Base-by-base conservation (phyloP, 73 alveolate species). In the Uronychia setigera region DNA sequence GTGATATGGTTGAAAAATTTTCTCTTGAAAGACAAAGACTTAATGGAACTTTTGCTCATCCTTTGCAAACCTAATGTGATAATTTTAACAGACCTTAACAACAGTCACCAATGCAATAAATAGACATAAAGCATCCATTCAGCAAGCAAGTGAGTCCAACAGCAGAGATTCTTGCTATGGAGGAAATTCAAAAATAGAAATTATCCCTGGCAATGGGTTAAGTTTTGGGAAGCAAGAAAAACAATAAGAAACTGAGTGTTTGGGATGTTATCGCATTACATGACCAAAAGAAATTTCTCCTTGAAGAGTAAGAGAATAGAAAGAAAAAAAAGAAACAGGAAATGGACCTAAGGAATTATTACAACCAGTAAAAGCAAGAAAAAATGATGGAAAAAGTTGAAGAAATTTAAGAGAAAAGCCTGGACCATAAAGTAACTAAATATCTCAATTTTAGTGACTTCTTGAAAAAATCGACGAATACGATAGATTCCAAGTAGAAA, bases 251-350 rank as follows among this genome's bases (percentile, higher is more conserved):
- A 5, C 32, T 67, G 34, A 67, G 79, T 26, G 79, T 67, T 67
- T 67, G 79, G 79, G 79, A 67, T 26, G 79, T 67, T 14, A 25
- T 67, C 14, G 30, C 79, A 13, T 30, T 67, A 14, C 79, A 67
- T 67, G 79, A 67, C 32, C 34, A 25, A 13, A 13, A 67, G 32
- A 67, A 67, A 26, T 67, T 67, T 26, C 5, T 13, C 9, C 14
- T 13, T 26, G 79, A 67, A 26, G 79, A 67, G 30, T 1, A 26
- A 67, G 32, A 67, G 79, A 5, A 67, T 26, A 1, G 26, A 13
- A 5, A 26, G 79, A 67, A 13, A 30, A 67, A 26, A 19, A 46
- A 46, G 67, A 5, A 46, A 19, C 67, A 46, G 67, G 67, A 46
- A 19, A 19, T 11, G 19, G 67, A 46, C n/a, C 67, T 46, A 46